Evolutionary conservation across 805 yeast genomes (phyloP).

Genomic region (Yamadazyma tumulicola): DNA sequence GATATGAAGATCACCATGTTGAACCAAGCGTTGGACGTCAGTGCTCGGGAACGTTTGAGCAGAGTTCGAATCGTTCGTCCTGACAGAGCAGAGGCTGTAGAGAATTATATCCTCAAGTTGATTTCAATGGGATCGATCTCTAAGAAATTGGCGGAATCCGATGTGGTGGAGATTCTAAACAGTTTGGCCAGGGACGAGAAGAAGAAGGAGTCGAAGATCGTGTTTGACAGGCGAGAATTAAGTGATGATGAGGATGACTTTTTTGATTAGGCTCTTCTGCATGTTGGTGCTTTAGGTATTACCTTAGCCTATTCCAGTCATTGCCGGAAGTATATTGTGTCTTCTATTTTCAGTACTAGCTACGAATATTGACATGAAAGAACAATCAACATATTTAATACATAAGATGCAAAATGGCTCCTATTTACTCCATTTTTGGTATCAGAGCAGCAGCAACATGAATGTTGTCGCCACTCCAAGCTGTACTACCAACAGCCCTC

Average conservation of each 20-base stretch:
- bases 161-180: slow-evolving; percentile 77
- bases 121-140: slow-evolving; percentile 74
- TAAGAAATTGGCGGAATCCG: slow-evolving; percentile 73
- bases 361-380: too few relatives aligned
- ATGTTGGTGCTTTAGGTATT: too few relatives aligned
- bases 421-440: too few relatives aligned
- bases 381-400: too few relatives aligned
- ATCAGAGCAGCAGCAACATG: too few relatives aligned
- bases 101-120: slow-evolving; percentile 68
- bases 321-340: too few relatives aligned
- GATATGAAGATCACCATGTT: slow-evolving; percentile 44
- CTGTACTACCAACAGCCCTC: too few relatives aligned
- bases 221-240: slow-evolving; percentile 45
- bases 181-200: slow-evolving; percentile 73
- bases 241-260: slow-evolving; percentile 30
- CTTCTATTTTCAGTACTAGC: too few relatives aligned
- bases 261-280: slow-evolving; percentile 26
- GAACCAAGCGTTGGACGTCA: slow-evolving; percentile 71
- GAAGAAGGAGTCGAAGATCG: slow-evolving; percentile 62
- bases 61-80: slow-evolving; percentile 87
- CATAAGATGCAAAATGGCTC: too few relatives aligned
- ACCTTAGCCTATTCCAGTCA: too few relatives aligned
- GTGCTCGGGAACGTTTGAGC: slow-evolving; percentile 82
- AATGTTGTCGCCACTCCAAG: too few relatives aligned
- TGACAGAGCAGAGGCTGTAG: slow-evolving; percentile 87